phyloP scores from a whole-genome alignment of 73 alveolate genomes.

The Uronychia setigera region DNA sequence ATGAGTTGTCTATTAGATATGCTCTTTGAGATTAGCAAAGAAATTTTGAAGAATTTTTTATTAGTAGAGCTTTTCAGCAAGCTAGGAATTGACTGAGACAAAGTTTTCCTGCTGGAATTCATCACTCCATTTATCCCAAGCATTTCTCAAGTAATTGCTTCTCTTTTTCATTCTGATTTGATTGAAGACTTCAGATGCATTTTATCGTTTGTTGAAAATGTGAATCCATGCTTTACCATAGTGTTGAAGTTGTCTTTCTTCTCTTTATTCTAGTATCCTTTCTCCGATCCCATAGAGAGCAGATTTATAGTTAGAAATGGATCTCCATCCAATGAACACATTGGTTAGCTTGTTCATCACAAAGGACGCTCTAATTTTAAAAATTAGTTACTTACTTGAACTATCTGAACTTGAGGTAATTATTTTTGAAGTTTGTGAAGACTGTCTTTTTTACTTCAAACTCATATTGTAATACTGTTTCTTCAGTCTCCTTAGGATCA shows the following conservation, averaged over 20 bases:
- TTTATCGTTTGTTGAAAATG: neutral
- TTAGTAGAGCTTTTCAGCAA: neutral
- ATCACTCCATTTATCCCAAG: neutral
- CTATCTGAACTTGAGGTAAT: neutral
- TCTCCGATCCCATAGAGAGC: neutral
- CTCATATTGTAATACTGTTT: neutral
- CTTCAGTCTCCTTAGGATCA: neutral
- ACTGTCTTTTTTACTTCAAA: neutral
- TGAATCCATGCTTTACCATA: neutral
- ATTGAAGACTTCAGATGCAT: neutral
- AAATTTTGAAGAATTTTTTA: too few species aligned
- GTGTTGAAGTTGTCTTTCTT: neutral
- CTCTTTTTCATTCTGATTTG: neutral
- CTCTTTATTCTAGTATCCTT: neutral
- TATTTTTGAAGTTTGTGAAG: too few species aligned
- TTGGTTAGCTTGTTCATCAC: neutral
- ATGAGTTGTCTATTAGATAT: neutral
- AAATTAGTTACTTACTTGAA: neutral
- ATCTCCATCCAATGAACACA: neutral
- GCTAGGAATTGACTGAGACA: neutral
- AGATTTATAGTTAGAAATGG: neutral
- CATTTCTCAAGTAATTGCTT: neutral
- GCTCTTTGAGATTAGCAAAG: neutral
- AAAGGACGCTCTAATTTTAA: neutral
- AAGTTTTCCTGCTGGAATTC: neutral